Conservation (phyloP, 148 eudicot genomes). For the Beta vulgaris region DNA sequence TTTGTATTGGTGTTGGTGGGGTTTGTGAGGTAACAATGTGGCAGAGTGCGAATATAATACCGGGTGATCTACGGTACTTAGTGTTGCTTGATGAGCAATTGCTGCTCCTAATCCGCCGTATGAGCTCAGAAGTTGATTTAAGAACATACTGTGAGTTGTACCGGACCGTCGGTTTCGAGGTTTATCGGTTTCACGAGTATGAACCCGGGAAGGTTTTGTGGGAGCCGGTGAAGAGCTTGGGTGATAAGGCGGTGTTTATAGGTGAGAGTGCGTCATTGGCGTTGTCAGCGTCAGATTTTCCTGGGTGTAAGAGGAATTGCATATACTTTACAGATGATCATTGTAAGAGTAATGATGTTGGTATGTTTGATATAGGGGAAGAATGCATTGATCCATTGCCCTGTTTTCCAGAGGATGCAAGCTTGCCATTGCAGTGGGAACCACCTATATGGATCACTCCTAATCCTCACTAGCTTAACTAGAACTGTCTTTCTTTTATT, state of each 20-base stretch:
- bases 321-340: slow-evolving; percentile 70
- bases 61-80: slow-evolving; percentile 65
- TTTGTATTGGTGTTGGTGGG: slow-evolving; percentile 29
- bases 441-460: slow-evolving; percentile 82
- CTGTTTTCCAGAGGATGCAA: slow-evolving; percentile 38
- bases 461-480: slow-evolving; percentile 36
- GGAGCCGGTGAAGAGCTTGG: slow-evolving; percentile 54
- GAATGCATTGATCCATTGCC: slow-evolving; percentile 50
- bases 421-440: slow-evolving; percentile 33
- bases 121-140: slow-evolving; percentile 39
- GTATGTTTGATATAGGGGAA: slow-evolving; percentile 49
- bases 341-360: slow-evolving; percentile 59
- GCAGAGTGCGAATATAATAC: slow-evolving; percentile 20
- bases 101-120: slow-evolving; percentile 42
- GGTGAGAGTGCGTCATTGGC: slow-evolving; percentile 66
- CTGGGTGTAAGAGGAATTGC: slow-evolving; percentile 56
- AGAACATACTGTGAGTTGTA: slow-evolving; percentile 33
- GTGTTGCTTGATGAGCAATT: slow-evolving; percentile 40
- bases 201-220: slow-evolving; percentile 33
- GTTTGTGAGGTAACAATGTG: slow-evolving; percentile 31
- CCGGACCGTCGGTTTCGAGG: slow-evolving; percentile 50
- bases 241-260: slow-evolving; percentile 45
- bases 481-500: too few species aligned
- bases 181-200: slow-evolving; percentile 38
- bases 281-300: slow-evolving; percentile 43